Base-by-base conservation (phyloP, 176 grass and related monocot genomes). In the Ensete glaucum region DNA sequence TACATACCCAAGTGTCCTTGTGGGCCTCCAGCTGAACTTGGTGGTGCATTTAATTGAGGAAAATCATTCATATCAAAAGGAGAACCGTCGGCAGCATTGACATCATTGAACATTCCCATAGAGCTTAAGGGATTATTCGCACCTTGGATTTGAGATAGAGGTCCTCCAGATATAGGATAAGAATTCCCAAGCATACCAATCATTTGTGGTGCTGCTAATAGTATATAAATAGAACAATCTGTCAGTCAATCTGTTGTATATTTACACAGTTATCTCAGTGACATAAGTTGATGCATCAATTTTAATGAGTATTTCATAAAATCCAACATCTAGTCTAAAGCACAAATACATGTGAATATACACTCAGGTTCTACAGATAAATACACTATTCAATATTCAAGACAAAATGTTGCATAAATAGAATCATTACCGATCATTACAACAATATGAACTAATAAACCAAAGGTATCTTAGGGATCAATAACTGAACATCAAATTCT, bases 1-100 rank as follows among this genome's bases (percentile, higher is more conserved):
- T 29, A 77, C 70, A 87, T 94, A 99, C 95, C 95, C 78, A 89
- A 99, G 82, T 99, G 95, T 67, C 95, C 95, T 87, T 98, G 95
- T 14, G 88, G 79, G 25, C 95, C 90, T 69, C 95, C 86, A 19
- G 88, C 90, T 56, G 95, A 99, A 89, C 52, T 99, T 78, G 95
- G 91, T n/a, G 88, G 88, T 20, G 90, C 88, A 78, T 75, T 89
- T 81, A 99, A 85, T 87, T 91, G 95, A 67, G 90, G 95, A 72
- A 99, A 99, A 89, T 99, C 95, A 87, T 91, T 98, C 66, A 99
- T 89, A 83, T 99, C 90, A 83, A 89, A 99, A 23, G 90, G 90
- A 91, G 86, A 65, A 56, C 49, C 84, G 50, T 99, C 95, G 77
- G 76, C 80, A n/a, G 81, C 77, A 75, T 83, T 93, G 73, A 85